These are phyloP conservation scores for Blastocystis sp. DNA, from an alignment of 352 stramenopile genomes.

Conservation along the genomic window DNA sequence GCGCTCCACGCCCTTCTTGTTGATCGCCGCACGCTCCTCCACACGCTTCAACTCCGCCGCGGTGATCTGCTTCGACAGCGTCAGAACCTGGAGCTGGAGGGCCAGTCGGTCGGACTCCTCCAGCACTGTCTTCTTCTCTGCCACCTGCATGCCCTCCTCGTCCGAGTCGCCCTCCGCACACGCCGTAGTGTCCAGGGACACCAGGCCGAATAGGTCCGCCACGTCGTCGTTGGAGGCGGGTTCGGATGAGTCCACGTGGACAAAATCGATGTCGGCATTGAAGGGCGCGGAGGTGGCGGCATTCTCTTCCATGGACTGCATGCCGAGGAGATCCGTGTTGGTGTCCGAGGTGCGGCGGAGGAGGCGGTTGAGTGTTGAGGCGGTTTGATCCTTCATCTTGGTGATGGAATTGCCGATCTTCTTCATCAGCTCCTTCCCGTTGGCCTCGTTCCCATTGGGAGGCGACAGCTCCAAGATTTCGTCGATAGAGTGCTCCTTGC, in stretches of 20 bases:
- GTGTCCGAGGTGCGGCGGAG: conserved; percentile 13
- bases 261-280: conserved; percentile 26
- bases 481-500: conserved; percentile 7
- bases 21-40: not conserved
- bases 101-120: conserved; percentile 5
- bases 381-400: conserved; percentile 46
- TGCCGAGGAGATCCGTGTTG: conserved; percentile 18
- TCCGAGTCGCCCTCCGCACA: conserved; percentile 38
- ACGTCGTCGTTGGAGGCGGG: conserved; percentile 55
- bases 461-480: conserved; percentile 31
- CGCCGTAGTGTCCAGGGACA: conserved; percentile 7
- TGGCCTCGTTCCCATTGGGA: not conserved
- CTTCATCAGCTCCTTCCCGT: conserved; percentile 3
- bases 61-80: conserved; percentile 20
- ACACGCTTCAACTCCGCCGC: not conserved
- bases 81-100: not conserved
- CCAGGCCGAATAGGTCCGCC: conserved; percentile 11
- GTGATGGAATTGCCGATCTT: conserved; percentile 37
- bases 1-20: not conserved
- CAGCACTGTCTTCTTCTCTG: not conserved
- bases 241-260: not conserved
- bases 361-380: not conserved
- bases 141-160: not conserved
- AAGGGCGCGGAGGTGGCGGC: not conserved
- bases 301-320: not conserved